Percentiles rank a stretch among this genome's conserved stretches.
phyloP scores from a whole-genome alignment of 768 basidiomycete genomes.

The Rhizopogon vinicolor region DNA sequence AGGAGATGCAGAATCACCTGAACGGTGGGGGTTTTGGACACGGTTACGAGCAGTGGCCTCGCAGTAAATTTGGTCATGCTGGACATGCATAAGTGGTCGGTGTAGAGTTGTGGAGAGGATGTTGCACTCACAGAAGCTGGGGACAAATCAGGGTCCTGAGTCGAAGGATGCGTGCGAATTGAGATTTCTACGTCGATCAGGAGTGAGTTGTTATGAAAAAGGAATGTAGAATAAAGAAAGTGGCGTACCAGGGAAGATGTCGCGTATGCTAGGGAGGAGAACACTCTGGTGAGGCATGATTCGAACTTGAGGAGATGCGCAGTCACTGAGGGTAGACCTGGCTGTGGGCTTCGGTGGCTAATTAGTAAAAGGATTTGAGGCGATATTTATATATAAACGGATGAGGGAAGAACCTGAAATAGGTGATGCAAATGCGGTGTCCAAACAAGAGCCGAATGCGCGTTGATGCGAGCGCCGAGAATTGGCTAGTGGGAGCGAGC shows the following conservation, averaged over 20 bases:
- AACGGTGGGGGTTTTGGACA: not conserved
- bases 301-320: not conserved
- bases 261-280: slow-evolving; percentile 46
- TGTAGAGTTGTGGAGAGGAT: no score
- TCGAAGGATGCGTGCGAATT: not conserved
- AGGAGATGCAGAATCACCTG: not conserved
- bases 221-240: not conserved
- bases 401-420: slow-evolving; percentile 3
- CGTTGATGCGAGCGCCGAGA: slow-evolving; percentile 12
- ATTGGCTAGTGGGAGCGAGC: slow-evolving; percentile 4
- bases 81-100: not conserved
- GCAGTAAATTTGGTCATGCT: not conserved
- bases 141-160: not conserved
- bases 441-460: slow-evolving; percentile 15
- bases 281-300: slow-evolving; percentile 22
- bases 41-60: not conserved
- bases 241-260: slow-evolving; percentile 49
- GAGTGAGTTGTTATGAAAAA: not conserved
- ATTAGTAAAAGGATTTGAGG: slow-evolving; percentile 2
- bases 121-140: not conserved
- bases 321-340: not conserved
- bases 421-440: slow-evolving; percentile 14
- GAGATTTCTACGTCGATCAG: not conserved
- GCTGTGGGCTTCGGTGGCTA: not conserved
- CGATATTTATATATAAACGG: slow-evolving; percentile 11